These are phyloP conservation scores for Penicillium manginii DNA, from an alignment of 495 filamentous ascomycete genomes.

Conservation along the genomic window DNA sequence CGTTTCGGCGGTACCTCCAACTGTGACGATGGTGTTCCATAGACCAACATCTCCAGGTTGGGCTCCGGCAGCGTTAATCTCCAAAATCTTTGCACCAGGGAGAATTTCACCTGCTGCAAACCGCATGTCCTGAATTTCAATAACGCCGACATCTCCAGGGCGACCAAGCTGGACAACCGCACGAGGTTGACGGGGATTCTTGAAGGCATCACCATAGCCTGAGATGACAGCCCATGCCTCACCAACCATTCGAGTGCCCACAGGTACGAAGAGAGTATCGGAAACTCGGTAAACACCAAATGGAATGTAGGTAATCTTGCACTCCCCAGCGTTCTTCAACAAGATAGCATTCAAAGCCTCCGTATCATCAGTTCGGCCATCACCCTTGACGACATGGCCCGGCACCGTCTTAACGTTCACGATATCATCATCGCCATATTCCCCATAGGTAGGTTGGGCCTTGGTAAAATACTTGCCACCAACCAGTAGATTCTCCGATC, in stretches of 20 bases:
- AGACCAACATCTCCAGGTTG: constrained; percentile 60
- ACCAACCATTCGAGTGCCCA: constrained; percentile 57
- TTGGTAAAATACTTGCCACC: constrained; percentile 36
- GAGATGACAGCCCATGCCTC: constrained; percentile 57
- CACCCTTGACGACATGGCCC: constrained; percentile 39
- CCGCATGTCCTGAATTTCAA: constrained; percentile 62
- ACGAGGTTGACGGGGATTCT: constrained; percentile 50
- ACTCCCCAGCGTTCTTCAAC: constrained; percentile 45
- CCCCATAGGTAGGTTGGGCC: constrained; percentile 55
- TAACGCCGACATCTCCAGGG: constrained; percentile 56
- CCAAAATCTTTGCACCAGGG: constrained; percentile 53
- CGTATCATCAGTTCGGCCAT: constrained; percentile 50
- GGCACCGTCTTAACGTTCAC: constrained; percentile 54
- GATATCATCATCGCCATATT: constrained; percentile 42
- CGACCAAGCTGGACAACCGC: constrained; percentile 63
- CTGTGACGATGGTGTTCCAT: constrained; percentile 58
- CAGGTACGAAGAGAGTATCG: constrained; percentile 58
- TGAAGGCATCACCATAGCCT: constrained; percentile 54
- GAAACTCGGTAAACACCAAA: constrained; percentile 63
- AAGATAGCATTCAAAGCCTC: constrained; percentile 55
- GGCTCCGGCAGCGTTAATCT: constrained; percentile 54
- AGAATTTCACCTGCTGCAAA: constrained; percentile 56
- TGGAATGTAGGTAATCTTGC: constrained; percentile 64
- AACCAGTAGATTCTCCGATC: constrained; percentile 25
- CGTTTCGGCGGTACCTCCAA: constrained; percentile 55